A percentile compares a stretch with the other conserved stretches of the same genome.
Conservation (phyloP, 768 basidiomycete genomes). For the Hydnum rufescens region DNA sequence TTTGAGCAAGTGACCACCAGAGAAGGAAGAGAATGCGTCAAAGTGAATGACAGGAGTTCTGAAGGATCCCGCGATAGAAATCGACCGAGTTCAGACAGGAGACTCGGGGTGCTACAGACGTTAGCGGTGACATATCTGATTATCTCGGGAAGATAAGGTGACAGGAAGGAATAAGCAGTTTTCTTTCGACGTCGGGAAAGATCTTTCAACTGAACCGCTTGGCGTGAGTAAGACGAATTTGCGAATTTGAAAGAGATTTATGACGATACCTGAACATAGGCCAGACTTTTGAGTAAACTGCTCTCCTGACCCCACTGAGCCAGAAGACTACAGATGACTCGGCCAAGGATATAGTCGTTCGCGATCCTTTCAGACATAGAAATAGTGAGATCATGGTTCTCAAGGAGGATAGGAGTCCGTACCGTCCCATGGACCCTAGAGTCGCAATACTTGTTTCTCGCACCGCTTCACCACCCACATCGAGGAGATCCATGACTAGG, state of each 20-base stretch:
- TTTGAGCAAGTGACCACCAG: conserved; percentile 44
- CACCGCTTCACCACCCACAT: conserved; percentile 25
- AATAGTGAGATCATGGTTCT: neutral
- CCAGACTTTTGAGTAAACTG: conserved; percentile 45
- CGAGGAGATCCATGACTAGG: conserved; percentile 29
- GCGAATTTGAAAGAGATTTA: neutral
- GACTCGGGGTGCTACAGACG: conserved; percentile 34
- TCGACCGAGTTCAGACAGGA: conserved; percentile 47
- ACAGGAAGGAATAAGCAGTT: conserved; percentile 40
- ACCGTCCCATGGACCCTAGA: conserved; percentile 36
- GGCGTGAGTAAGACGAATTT: conserved; percentile 7
- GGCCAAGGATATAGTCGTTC: conserved; percentile 33
- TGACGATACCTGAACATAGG: conserved; percentile 41
- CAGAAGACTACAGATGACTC: conserved; percentile 40
- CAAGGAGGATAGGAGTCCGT: conserved; percentile 3
- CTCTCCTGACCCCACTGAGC: conserved; percentile 48
- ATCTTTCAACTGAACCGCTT: conserved; percentile 29
- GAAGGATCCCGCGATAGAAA: conserved; percentile 36
- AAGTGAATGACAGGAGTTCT: conserved; percentile 45
- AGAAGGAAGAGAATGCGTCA: conserved; percentile 43
- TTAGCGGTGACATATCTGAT: conserved; percentile 43
- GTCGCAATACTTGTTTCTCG: conserved; percentile 48
- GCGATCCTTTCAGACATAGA: conserved; percentile 22
- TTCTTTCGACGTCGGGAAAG: conserved; percentile 41
- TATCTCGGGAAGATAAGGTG: conserved; percentile 48